Base-by-base conservation (phyloP, 176 grass and related monocot species). In the Aegilops longissima region DNA sequence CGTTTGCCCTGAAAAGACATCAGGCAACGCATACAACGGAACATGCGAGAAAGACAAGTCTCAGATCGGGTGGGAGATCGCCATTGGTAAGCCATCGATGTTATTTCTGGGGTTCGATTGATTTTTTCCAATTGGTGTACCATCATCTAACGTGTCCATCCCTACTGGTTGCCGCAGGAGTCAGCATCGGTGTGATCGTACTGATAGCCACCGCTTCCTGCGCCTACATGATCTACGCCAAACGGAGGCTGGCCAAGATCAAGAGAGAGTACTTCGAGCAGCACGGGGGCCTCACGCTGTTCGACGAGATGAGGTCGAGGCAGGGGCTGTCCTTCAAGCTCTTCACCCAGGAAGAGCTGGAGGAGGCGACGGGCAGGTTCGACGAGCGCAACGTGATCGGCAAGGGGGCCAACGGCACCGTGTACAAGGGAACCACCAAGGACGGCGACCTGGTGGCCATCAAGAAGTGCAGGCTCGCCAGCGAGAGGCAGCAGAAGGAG, bases 401-500 rank as follows among this genome's bases (percentile, higher is more conserved):
- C 35, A 77, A 81, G 68, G 94, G 94, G 40, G 94, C 77, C 5
- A 93, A 97, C 82, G 94, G 94, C 68, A 92, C 88, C 6, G 94
- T 97, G 51, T 97, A 94, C 88, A 92, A 86, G 8, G 94, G 92
- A 7, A 88, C 51, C 20, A 82, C 93, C 21, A 85, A 44, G 52
- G 77, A 88, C 90, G 66, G 61, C 47, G n/a, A 62, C 0, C 5
- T 85, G 23, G 91, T 91, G 8, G 91, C 87, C 24, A 96, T 91
- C 65, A 93, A 93, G 87, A 61, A 14, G 61, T 89, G 88, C 81
- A 66, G 88, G 30, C 67, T 89, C 4, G 66, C 84, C 27, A 90
- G 23, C 83, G 94, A 95, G 91, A 61, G 91, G 24, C 91, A 93
- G 84, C 81, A 89, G 88, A 91, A 95, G 80, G 84, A 95, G 85